Evolutionary conservation across 2,329 filamentous ascomycete species (phyloP).

Genomic region (Xylaria sp.): DNA sequence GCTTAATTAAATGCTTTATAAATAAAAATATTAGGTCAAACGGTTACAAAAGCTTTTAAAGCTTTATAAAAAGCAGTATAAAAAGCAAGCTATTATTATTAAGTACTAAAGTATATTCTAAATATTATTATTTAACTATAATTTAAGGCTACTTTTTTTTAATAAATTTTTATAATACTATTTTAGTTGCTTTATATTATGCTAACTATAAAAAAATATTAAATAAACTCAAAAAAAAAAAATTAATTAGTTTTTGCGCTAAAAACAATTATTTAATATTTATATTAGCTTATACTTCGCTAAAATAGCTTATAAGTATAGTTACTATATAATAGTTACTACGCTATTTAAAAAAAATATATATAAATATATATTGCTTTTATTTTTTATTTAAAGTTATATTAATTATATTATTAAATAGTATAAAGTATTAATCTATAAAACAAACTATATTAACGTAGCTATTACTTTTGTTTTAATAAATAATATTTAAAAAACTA

Average conservation of each 20-base stretch:
- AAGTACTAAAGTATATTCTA: background rate
- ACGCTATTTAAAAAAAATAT: background rate
- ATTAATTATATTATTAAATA: background rate
- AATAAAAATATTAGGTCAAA: background rate
- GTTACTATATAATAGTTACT: background rate
- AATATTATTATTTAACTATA: background rate
- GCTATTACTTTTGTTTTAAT: background rate
- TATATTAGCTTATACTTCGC: background rate
- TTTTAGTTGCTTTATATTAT: background rate
- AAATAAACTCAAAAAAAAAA: background rate
- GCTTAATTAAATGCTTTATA: background rate
- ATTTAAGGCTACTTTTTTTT: background rate
- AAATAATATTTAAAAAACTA: background rate
- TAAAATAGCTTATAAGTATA: background rate
- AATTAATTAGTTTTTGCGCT: constrained; percentile 2
- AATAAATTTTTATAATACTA: background rate
- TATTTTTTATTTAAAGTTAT: background rate
- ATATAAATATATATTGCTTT: background rate
- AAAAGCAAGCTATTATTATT: background rate
- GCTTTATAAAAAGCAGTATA: background rate
- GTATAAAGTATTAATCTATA: background rate
- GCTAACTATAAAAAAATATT: background rate
- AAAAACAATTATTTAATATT: background rate
- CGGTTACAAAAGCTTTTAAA: background rate
- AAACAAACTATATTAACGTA: background rate